These are phyloP conservation scores for Ophiostoma ips DNA, from an alignment of 2,329 filamentous ascomycete genomes.

Conservation along the genomic window DNA sequence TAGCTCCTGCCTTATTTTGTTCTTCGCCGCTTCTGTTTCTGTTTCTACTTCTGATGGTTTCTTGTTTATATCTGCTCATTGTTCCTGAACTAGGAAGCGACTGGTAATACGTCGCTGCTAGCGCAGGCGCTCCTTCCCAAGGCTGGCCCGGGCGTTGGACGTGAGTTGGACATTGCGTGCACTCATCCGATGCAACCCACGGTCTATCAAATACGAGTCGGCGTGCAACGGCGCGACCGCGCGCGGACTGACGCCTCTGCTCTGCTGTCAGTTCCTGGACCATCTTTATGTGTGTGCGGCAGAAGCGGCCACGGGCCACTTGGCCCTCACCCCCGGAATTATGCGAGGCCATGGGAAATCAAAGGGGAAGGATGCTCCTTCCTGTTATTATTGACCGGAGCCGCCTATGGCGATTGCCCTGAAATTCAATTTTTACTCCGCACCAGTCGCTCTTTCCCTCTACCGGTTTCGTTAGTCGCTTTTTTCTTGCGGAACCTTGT, in stretches of 20 bases:
- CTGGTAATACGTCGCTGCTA: neutral
- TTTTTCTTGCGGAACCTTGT: neutral
- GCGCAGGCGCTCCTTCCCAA: neutral
- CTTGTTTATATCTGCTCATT: neutral
- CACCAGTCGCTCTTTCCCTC: neutral
- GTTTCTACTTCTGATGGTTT: too few species aligned
- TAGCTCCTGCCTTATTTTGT: neutral
- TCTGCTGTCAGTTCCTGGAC: too few species aligned
- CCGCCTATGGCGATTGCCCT: neutral
- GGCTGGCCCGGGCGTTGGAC: neutral
- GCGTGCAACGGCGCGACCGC: too few species aligned
- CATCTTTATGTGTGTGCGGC: too few species aligned
- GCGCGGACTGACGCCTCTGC: too few species aligned
- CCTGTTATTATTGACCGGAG: neutral
- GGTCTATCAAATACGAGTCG: too few species aligned
- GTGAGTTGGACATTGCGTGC: too few species aligned
- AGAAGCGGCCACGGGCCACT: too few species aligned
- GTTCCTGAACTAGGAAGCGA: neutral
- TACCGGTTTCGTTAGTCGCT: too few species aligned
- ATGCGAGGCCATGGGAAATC: neutral
- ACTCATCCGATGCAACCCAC: too few species aligned
- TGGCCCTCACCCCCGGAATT: too few species aligned
- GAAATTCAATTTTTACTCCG: neutral
- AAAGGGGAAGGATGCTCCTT: neutral
- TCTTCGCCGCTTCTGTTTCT: neutral